A percentile compares a stretch with the other conserved stretches of the same genome.
Conservation (phyloP, 2,329 filamentous ascomycete species). For the Xylaria hypoxylon region DNA sequence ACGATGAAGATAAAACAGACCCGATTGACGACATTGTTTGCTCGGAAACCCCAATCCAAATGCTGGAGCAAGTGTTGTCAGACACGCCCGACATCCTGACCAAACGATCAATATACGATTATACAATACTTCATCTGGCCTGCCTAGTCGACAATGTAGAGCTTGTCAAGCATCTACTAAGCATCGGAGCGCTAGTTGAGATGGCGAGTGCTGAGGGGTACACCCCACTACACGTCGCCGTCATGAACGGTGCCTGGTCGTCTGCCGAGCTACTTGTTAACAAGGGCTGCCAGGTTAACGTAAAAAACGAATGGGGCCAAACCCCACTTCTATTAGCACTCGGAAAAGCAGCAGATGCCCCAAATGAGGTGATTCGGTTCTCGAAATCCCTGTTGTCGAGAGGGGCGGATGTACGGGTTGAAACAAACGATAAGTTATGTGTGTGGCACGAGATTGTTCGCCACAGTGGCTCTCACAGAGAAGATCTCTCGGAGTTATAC, state of each 20-base stretch:
- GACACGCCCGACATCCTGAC: constrained; percentile 18
- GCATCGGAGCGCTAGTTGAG: not conserved
- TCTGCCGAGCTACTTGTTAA: constrained; percentile 28
- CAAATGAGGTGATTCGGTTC: not conserved
- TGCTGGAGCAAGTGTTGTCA: not conserved
- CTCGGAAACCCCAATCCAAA: not conserved
- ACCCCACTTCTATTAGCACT: not conserved
- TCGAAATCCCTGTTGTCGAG: not conserved
- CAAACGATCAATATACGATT: not conserved
- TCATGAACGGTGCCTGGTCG: not conserved
- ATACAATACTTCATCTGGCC: constrained; percentile 29
- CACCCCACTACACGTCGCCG: constrained; percentile 13
- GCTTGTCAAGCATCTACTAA: constrained; percentile 1
- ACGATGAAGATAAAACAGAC: constrained; percentile 8
- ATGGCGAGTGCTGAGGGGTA: not conserved
- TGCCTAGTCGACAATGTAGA: not conserved
- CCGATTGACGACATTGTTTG: not conserved
- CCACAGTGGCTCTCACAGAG: not conserved
- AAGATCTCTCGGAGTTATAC: constrained; percentile 7
- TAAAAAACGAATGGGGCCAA: not conserved
- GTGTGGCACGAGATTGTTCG: not conserved
- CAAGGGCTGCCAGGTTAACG: constrained; percentile 6
- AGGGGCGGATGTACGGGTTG: not conserved
- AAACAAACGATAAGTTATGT: fast-evolving
- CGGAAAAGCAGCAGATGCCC: not conserved